Evolutionary conservation across 164 flowering plant species (phyloP).

Genomic region (Vitis labrusca): DNA sequence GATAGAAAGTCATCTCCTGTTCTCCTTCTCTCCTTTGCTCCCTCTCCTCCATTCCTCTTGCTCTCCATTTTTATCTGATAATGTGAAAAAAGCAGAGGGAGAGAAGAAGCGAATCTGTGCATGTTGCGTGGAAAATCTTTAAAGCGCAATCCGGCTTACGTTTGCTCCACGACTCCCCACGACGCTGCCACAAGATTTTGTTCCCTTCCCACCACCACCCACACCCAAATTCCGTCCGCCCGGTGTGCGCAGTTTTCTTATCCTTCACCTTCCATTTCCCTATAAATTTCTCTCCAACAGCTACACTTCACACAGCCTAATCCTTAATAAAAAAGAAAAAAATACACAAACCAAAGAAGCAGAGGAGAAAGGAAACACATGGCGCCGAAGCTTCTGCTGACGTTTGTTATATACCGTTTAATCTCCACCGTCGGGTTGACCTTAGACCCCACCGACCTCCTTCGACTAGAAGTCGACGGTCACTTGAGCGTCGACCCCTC

Average conservation of each 20-base stretch:
- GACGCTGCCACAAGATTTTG: constrained; percentile 41
- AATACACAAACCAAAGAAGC: too few species aligned
- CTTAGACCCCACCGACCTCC: constrained; percentile 42
- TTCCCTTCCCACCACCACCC: constrained; percentile 14
- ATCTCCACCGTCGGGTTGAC: constrained; percentile 62
- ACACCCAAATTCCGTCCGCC: constrained; percentile 6
- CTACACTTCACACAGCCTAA: too few species aligned
- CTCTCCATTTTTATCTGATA: background rate
- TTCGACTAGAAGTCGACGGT: constrained; percentile 42
- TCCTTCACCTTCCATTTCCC: constrained; percentile 18
- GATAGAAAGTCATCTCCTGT: background rate
- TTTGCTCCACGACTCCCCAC: constrained; percentile 43
- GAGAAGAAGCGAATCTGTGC: constrained; percentile 39
- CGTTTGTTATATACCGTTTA: constrained; percentile 47
- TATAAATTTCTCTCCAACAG: background rate
- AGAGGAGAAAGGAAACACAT: constrained; percentile 1
- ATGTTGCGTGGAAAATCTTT: constrained; percentile 60
- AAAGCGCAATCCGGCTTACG: constrained; percentile 60
- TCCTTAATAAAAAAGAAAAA: too few species aligned
- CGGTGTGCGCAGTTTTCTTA: constrained; percentile 19
- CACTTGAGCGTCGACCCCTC: constrained; percentile 46
- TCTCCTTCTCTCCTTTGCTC: too few species aligned
- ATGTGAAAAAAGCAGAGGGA: constrained; percentile 2
- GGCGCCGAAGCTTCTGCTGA: constrained; percentile 41
- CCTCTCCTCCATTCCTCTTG: background rate